Evolutionary conservation across 306 rosid species (phyloP).

Genomic region (Corylus americana): DNA sequence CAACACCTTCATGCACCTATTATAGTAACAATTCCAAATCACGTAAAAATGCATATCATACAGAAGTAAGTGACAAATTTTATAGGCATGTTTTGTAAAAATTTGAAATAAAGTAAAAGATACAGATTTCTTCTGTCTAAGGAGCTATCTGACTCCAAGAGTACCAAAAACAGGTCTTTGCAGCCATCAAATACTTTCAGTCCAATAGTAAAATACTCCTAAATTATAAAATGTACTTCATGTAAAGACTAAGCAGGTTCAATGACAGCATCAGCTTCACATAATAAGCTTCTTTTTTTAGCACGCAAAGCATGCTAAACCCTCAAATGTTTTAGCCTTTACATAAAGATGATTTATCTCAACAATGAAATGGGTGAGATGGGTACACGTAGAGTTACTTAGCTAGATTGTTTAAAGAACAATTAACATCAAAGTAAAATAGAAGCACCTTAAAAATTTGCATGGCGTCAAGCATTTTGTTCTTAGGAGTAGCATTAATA

Average conservation of each 20-base stretch:
- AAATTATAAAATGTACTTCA: neutral
- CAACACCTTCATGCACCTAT: conserved; percentile 96
- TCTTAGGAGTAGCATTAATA: conserved; percentile 75
- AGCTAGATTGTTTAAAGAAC: neutral
- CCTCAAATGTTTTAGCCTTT: neutral
- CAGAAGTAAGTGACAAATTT: neutral
- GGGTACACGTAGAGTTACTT: neutral
- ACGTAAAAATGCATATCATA: neutral
- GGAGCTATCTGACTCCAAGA: neutral
- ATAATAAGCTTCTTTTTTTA: neutral
- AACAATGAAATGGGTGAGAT: neutral
- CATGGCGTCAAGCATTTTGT: conserved; percentile 72
- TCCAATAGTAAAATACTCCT: neutral
- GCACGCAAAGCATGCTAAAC: neutral
- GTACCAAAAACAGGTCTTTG: neutral
- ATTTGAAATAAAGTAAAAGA: neutral
- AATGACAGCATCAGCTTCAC: neutral
- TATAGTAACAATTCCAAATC: conserved; percentile 7
- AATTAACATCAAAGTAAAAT: neutral
- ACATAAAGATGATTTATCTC: neutral
- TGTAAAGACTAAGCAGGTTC: neutral
- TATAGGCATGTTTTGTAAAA: neutral
- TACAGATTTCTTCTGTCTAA: neutral
- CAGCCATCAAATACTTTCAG: neutral
- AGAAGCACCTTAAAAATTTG: conserved; percentile 78